A percentile compares a stretch with the other conserved stretches of the same genome.
These are phyloP conservation scores for Colletotrichum sp. DNA, from an alignment of 2,329 filamentous ascomycete genomes.

Conservation along the genomic window DNA sequence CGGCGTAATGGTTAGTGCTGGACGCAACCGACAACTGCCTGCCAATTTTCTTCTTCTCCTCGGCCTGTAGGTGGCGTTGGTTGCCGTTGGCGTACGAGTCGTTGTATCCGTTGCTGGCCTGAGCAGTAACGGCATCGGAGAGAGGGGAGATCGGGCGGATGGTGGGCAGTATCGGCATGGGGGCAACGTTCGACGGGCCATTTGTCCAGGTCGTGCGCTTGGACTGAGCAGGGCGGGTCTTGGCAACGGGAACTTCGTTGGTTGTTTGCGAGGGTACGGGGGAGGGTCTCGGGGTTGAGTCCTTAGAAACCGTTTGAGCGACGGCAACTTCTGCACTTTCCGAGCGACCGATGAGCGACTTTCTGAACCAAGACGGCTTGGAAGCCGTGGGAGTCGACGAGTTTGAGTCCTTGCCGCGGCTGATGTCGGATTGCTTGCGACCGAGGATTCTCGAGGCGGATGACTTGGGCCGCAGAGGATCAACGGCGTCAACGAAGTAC, in stretches of 20 bases:
- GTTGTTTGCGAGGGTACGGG: conserved; percentile 46
- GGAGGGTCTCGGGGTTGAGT: conserved; percentile 49
- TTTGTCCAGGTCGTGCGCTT: conserved; percentile 97
- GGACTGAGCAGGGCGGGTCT: conserved; percentile 58
- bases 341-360: conserved; percentile 85
- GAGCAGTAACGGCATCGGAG: conserved; percentile 90
- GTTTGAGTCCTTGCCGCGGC: conserved; percentile 67
- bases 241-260: conserved; percentile 47
- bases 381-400: conserved; percentile 66
- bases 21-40: conserved; percentile 92
- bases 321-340: conserved; percentile 69
- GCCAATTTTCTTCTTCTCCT: conserved; percentile 88
- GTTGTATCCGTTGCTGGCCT: conserved; percentile 70
- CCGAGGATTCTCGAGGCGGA: conserved; percentile 84
- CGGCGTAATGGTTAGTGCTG: conserved; percentile 89
- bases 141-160: conserved; percentile 95
- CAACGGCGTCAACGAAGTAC: conserved; percentile 90
- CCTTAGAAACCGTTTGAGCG: conserved; percentile 52
- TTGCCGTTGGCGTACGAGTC: conserved; percentile 44
- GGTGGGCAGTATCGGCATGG: conserved; percentile 94
- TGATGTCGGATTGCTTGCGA: conserved; percentile 87
- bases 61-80: conserved; percentile 36
- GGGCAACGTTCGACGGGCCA: conserved; percentile 78
- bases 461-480: conserved; percentile 91
- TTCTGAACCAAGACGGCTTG: conserved; percentile 96